These are phyloP conservation scores for Nitzschia inconspicua DNA, from an alignment of 108 stramenopile genomes.

Conservation along the genomic window DNA sequence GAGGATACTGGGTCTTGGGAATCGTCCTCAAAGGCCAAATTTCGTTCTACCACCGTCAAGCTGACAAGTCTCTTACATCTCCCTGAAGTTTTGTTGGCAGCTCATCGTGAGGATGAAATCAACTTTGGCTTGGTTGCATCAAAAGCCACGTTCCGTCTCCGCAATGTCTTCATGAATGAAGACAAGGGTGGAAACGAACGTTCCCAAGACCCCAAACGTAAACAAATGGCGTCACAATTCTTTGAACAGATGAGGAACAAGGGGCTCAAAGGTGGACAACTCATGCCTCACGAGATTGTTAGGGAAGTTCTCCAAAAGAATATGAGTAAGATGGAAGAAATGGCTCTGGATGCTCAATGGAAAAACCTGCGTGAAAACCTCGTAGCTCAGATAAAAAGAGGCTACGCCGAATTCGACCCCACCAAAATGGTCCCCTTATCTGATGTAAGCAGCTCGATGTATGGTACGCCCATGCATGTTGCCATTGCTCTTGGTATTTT, in stretches of 20 bases:
- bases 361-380: constrained; percentile 23
- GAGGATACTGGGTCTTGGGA: neutral
- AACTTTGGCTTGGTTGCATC: constrained; percentile 17
- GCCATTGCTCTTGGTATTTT: constrained; percentile 48
- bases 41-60: constrained; percentile 19
- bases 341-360: constrained; percentile 46
- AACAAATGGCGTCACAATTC: constrained; percentile 7
- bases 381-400: constrained; percentile 11
- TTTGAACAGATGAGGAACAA: constrained; percentile 18
- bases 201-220: constrained; percentile 31
- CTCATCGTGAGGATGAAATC: constrained; percentile 22
- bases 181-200: constrained; percentile 7
- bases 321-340: constrained; percentile 3
- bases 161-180: constrained; percentile 35
- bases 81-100: constrained; percentile 33
- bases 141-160: constrained; percentile 12
- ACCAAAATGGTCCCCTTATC: constrained; percentile 39
- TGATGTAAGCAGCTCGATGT: constrained; percentile 53
- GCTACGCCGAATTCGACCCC: constrained; percentile 14
- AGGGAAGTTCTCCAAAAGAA: constrained; percentile 15
- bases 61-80: constrained; percentile 24
- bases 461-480: constrained; percentile 47
- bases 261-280: constrained; percentile 35
- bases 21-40: constrained; percentile 3
- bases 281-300: constrained; percentile 51